Percentiles rank a stretch among this genome's conserved stretches.
These are phyloP conservation scores for Yarrowia hollandica DNA, from an alignment of 805 yeast species.

Conservation along the genomic window DNA sequence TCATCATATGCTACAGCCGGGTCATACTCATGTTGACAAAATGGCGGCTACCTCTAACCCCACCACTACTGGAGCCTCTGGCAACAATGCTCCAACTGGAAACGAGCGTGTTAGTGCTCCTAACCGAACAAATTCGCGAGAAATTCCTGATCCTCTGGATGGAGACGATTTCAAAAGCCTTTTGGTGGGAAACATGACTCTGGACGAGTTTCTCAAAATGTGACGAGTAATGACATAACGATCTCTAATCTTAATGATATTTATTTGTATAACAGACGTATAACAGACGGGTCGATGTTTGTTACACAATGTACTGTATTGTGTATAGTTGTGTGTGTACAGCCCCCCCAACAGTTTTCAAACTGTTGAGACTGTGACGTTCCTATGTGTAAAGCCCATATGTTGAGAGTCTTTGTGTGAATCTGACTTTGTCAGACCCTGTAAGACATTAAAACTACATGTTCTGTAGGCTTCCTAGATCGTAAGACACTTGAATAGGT, in stretches of 20 bases:
- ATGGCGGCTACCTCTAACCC: background rate
- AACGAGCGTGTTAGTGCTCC: background rate
- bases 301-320: no score
- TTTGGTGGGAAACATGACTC: conserved; percentile 34
- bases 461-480: no score
- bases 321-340: no score
- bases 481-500: background rate
- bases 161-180: conserved; percentile 32
- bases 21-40: background rate
- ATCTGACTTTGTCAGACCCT: background rate
- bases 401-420: background rate
- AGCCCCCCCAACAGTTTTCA: no score
- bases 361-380: background rate
- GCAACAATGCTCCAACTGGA: background rate
- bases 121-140: conserved; percentile 15
- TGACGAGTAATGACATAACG: conserved; percentile 21
- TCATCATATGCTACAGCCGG: conserved; percentile 5
- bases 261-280: conserved; percentile 10
- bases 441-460: background rate
- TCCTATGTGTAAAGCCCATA: no score
- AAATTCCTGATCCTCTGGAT: conserved; percentile 21
- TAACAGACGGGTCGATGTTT: no score
- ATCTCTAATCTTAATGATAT: background rate
- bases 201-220: conserved; percentile 35
- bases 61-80: background rate